Evolutionary conservation across 805 yeast species (phyloP), one percentile per base, ranked within the genome.

Genomic region (Peterozyma xylosa): DNA sequence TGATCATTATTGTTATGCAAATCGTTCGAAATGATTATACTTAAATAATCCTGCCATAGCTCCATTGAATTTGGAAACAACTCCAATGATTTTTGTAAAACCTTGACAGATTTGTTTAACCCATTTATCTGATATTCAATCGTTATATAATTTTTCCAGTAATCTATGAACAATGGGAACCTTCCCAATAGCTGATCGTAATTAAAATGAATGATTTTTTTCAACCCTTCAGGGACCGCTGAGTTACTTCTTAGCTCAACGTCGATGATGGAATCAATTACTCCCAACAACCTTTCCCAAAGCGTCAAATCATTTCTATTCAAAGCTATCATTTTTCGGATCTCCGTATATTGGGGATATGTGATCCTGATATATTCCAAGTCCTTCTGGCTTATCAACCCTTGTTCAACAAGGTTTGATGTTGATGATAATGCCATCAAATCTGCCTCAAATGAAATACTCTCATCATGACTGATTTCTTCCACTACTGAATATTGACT

Each of bases 41-140:
- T 70, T 42, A 83, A 51, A 55, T 80, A 83, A 50, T 83, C 89
- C 1, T 68, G 53, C 91, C 91, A 84, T 1, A 85, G 60, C 11
- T 78, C 84, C n/a, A 82, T 50, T 5, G 84, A 78, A 33, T 66
- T 63, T 2, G 86, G 86, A 49, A 74, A 78, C 0, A 65, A 60
- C 6, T 63, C 64, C 5, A 80, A 69, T 0, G 80, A 68, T 32
- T 60, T 54, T 42, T 64, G 62, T 37, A 82, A 52, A 0, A 74
- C 60, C 3, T 58, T 56, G 2, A 80, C 60, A 2, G 86, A 78
- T 1, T 67, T 66, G 2, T 70, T 66, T 2, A 73, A 55, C 0
- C 88, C 89, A 49, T 70, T 68, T 35, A 80, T 46, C 48, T 80
- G 78, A 48, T 73, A 78, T 45, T 71, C 76, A 2, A 82, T 54